A percentile compares a stretch with the other conserved stretches of the same genome.
phyloP scores from a whole-genome alignment of 352 stramenopile genomes.

The Globisporangium uncinulatum region DNA sequence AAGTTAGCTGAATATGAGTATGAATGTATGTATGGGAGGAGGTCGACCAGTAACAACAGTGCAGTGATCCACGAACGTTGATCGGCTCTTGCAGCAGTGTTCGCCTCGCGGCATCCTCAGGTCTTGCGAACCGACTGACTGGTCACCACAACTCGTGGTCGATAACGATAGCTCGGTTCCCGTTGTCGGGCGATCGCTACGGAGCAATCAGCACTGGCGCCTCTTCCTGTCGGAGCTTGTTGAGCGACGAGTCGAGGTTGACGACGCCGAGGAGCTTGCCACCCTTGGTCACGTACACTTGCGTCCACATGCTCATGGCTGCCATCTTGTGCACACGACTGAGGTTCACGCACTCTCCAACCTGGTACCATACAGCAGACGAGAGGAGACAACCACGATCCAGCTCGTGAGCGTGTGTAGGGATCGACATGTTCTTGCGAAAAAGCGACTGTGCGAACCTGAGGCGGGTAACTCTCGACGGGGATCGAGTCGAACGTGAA shows the following conservation, averaged over 20 bases:
- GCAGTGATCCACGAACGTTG: background rate
- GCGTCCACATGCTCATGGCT: slow-evolving; percentile 78
- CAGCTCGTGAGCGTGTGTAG: background rate
- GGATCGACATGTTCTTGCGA: background rate
- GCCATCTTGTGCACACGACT: slow-evolving; percentile 69
- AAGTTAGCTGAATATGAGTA: background rate
- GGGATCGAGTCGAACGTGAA: slow-evolving; percentile 62
- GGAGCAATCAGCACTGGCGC: slow-evolving; percentile 32
- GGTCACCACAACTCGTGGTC: too few species aligned
- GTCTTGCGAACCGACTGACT: background rate
- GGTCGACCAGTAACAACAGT: too few species aligned
- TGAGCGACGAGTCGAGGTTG: slow-evolving; percentile 61
- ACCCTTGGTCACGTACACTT: slow-evolving; percentile 74
- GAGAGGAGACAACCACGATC: too few species aligned
- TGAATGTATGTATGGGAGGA: background rate
- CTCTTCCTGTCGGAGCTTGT: slow-evolving; percentile 44
- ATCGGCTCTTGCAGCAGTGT: background rate
- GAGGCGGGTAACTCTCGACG: slow-evolving; percentile 71
- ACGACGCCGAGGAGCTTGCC: slow-evolving; percentile 62
- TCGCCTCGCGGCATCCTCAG: background rate
- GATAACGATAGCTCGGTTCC: background rate
- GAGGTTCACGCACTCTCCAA: slow-evolving; percentile 64
- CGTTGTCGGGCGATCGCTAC: slow-evolving; percentile 3
- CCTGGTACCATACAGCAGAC: slow-evolving; percentile 14
- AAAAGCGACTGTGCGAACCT: slow-evolving; percentile 21